Evolutionary conservation across 306 rosid genomes (phyloP).

Genomic region (Lathyrus tuberosus): DNA sequence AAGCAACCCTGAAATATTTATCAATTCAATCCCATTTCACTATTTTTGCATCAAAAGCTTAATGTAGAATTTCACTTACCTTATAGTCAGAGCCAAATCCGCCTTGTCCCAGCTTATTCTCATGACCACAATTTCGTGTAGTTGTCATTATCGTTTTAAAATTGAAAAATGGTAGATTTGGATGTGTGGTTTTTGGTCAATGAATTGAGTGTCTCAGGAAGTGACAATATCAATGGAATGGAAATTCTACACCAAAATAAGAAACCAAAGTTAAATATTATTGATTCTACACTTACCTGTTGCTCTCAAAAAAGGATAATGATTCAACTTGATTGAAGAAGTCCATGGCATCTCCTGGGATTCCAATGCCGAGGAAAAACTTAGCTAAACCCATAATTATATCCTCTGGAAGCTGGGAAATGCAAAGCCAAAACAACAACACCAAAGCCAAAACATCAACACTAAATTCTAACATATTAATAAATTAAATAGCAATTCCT

Average conservation of each 20-base stretch:
- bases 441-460: slow-evolving; percentile 44
- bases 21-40: neutral
- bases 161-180: slow-evolving; percentile 40
- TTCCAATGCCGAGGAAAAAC: slow-evolving; percentile 88
- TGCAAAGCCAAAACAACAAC: slow-evolving; percentile 34
- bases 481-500: slow-evolving; percentile 14
- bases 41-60: neutral
- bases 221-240: slow-evolving; percentile 80
- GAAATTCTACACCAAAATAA: slow-evolving; percentile 64
- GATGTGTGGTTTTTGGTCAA: slow-evolving; percentile 51
- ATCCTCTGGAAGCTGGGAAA: slow-evolving; percentile 78
- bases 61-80: slow-evolving; percentile 39
- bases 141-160: slow-evolving; percentile 38
- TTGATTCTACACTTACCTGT: slow-evolving; percentile 57
- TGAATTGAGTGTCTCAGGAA: slow-evolving; percentile 85
- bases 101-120: slow-evolving; percentile 61
- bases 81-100: slow-evolving; percentile 65
- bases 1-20: slow-evolving; percentile 49
- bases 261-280: slow-evolving; percentile 26
- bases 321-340: slow-evolving; percentile 89
- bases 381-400: slow-evolving; percentile 87
- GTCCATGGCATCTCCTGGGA: slow-evolving; percentile 91
- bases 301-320: slow-evolving; percentile 77
- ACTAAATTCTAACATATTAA: slow-evolving; percentile 14
- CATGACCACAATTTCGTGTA: slow-evolving; percentile 39